Evolutionary conservation across 179 eudicot genomes (phyloP), one percentile per base, ranked within the genome.

Genomic region (Sideroxylon spinosum): DNA sequence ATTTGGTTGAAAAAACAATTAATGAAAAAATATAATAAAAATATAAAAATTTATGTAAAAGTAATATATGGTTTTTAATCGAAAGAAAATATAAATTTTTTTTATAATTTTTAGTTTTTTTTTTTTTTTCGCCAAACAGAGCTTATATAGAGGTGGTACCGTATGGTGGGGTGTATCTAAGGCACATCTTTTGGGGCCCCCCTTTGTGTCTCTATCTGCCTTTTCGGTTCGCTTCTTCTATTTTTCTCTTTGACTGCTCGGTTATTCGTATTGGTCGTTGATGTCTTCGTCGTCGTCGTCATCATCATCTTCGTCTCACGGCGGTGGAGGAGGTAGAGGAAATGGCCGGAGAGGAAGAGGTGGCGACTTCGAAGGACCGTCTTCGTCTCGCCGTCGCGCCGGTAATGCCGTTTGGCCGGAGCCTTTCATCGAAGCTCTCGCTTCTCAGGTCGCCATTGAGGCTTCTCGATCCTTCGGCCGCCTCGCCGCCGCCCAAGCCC

Each of bases 381-480:
- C 92, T 6, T 76, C 89, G 7, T 83, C 91, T 6, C 83, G 88
- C 17, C 73, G 77, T 17, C 79, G 90, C 20, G 73, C 70, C 17
- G 83, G 81, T 55, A 78, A 88, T 22, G 88, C 79, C 6, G 91
- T 92, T 3, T 94, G 97, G 98, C 95, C 98, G 16, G 98, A 92
- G 83, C 97, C 95, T 0, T 90, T 93, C 65, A 73, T 93, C 2
- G 98, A 93, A 81, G 92, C 93, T 14, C 87, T 94, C 19, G 92
- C 92, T 44, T 46, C 83, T 7, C 91, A 87, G 60, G 85, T 91
- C 11, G 97, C 98, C 62, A 19, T 81, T 63, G 89, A 88, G 46
- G 86, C 91, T 72, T 75, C 87, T 62, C 71, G 57, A 66, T 76
- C 91, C 26, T 1, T 4, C 48, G 89, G 86, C 73, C 90, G 92